These are phyloP conservation scores for Chondrus crispus DNA, from an alignment of 23 red algal genomes.

Conservation along the genomic window DNA sequence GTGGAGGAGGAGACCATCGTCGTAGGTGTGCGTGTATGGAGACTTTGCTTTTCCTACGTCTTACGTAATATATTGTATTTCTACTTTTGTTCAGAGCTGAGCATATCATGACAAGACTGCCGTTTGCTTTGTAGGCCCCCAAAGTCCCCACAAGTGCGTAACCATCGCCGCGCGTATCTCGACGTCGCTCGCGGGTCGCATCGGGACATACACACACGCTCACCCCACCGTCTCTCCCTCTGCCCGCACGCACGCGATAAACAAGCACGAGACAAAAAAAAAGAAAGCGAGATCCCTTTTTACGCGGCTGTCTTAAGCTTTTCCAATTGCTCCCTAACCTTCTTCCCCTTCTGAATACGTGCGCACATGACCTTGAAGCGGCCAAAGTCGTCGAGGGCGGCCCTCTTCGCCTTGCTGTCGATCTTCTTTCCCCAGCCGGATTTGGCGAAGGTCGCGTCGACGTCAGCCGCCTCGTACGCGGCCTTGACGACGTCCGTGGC, in stretches of 20 bases:
- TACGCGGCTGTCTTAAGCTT: background rate
- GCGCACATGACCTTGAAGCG: slow-evolving; percentile 96
- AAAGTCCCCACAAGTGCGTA: too few species aligned
- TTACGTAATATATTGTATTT: too few species aligned
- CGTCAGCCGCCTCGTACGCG: slow-evolving; percentile 59
- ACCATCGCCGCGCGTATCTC: too few species aligned
- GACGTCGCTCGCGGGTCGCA: too few species aligned
- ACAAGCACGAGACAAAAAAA: background rate
- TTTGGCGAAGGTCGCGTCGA: slow-evolving; percentile 45
- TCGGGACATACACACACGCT: too few species aligned
- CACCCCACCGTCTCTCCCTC: too few species aligned
- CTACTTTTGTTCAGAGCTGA: too few species aligned
- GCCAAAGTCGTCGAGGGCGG: slow-evolving; percentile 84
- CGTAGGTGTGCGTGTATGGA: too few species aligned
- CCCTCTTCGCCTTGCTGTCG: slow-evolving; percentile 50
- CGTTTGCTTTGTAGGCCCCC: too few species aligned
- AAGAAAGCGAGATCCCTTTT: background rate
- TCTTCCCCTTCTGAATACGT: slow-evolving; percentile 68
- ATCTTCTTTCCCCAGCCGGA: slow-evolving; percentile 91
- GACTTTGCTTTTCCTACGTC: too few species aligned
- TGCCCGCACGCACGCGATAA: background rate
- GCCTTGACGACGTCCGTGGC: slow-evolving; percentile 23
- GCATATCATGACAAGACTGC: too few species aligned
- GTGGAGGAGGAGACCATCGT: too few species aligned
- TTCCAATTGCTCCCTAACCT: slow-evolving; percentile 41